Evolutionary conservation across 352 stramenopile genomes (phyloP).

Genomic region (Globisporangium yorkense): DNA sequence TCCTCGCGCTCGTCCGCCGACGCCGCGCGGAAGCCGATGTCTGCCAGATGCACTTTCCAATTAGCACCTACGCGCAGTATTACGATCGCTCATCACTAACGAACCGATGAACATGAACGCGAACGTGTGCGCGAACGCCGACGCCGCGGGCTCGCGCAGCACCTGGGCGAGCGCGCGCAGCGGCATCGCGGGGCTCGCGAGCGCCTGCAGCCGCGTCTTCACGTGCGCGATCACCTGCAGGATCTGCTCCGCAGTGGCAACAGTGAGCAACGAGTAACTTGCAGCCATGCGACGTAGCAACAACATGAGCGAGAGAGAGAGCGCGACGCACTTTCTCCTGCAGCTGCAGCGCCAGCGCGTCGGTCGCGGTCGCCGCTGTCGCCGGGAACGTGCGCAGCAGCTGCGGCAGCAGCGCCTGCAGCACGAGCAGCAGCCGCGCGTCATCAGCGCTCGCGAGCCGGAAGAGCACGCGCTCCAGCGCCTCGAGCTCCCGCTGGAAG

Average conservation of each 20-base stretch:
- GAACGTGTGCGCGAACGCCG: slow-evolving; percentile 60
- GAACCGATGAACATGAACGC: slow-evolving; percentile 71
- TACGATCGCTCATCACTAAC: neutral
- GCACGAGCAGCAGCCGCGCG: slow-evolving; percentile 51
- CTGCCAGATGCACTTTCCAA: slow-evolving; percentile 13
- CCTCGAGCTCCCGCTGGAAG: slow-evolving; percentile 35
- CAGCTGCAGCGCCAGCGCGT: slow-evolving; percentile 34
- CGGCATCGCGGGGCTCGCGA: slow-evolving; percentile 41
- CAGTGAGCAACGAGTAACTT: neutral
- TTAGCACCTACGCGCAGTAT: too few relatives aligned
- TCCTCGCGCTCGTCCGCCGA: slow-evolving; percentile 32
- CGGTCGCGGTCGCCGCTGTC: slow-evolving; percentile 18
- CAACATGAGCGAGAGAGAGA: neutral
- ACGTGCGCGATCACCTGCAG: slow-evolving; percentile 68
- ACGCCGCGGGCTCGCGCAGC: slow-evolving; percentile 30
- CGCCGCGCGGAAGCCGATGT: slow-evolving; percentile 57
- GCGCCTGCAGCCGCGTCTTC: slow-evolving; percentile 62
- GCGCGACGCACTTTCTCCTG: slow-evolving; percentile 51
- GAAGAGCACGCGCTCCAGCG: slow-evolving; percentile 74
- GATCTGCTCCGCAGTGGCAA: slow-evolving; percentile 27
- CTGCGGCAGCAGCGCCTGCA: slow-evolving; percentile 62
- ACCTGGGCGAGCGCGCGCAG: slow-evolving; percentile 39
- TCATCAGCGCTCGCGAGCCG: slow-evolving; percentile 64
- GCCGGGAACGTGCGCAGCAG: slow-evolving; percentile 56
- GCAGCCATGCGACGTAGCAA: neutral